These are phyloP conservation scores for Metschnikowia corniflorae DNA, from an alignment of 805 yeast genomes.

Conservation along the genomic window DNA sequence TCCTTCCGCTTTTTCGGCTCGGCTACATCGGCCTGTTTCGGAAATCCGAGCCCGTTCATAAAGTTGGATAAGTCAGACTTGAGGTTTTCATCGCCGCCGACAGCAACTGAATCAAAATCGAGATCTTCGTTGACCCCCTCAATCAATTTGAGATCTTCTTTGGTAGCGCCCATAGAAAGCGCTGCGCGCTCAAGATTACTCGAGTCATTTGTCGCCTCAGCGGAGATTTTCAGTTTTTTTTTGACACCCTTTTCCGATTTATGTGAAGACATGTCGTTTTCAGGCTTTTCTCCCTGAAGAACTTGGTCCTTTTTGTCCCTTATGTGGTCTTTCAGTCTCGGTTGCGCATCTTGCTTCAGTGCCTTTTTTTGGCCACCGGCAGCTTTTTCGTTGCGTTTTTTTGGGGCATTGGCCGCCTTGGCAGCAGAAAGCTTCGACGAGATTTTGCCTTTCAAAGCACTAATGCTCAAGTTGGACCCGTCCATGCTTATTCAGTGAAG, in stretches of 20 bases:
- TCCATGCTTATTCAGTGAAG: slow-evolving; percentile 32
- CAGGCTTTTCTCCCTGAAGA: slow-evolving; percentile 2
- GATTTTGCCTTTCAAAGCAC: slow-evolving; percentile 64
- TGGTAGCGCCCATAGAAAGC: slow-evolving; percentile 77
- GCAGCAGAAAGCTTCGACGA: slow-evolving; percentile 42
- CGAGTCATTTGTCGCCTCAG: slow-evolving; percentile 4
- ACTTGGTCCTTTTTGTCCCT: slow-evolving; percentile 1
- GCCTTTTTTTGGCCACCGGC: not conserved
- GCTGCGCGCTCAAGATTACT: slow-evolving; percentile 65
- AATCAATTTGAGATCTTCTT: slow-evolving; percentile 69
- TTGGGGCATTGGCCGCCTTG: not conserved
- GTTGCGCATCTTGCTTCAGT: too few species aligned
- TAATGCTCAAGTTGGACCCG: slow-evolving; percentile 41
- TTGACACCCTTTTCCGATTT: too few species aligned
- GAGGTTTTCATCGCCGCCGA: slow-evolving; percentile 41
- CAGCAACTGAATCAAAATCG: slow-evolving; percentile 44
- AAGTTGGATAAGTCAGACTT: slow-evolving; percentile 55
- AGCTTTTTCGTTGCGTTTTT: not conserved
- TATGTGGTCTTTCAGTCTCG: slow-evolving; percentile 1
- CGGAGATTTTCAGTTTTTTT: too few species aligned
- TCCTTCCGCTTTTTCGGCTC: slow-evolving; percentile 24
- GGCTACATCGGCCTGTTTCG: slow-evolving; percentile 21
- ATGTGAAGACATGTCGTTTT: slow-evolving; percentile 19
- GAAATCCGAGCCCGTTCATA: slow-evolving; percentile 67
- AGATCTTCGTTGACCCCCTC: slow-evolving; percentile 51